These are phyloP conservation scores for Sporothrix brunneoviolacea DNA, from an alignment of 2,329 filamentous ascomycete species.

Conservation along the genomic window DNA sequence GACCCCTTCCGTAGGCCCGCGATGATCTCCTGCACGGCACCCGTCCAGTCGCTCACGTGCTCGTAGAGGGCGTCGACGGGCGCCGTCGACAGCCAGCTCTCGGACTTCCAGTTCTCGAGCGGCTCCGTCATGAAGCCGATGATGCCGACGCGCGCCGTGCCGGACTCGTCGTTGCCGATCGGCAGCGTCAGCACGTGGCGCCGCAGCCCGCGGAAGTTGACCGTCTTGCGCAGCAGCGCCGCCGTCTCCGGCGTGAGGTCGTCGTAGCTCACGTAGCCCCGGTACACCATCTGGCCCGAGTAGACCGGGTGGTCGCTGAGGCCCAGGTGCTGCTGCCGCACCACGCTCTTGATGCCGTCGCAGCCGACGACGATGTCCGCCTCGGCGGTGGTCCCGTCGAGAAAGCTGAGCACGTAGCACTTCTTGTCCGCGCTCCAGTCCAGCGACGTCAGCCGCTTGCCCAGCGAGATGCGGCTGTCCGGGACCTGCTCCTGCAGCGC, in stretches of 20 bases:
- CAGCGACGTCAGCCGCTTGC: constrained; percentile 9
- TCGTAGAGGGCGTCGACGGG: constrained; percentile 34
- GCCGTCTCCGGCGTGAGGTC: constrained; percentile 15
- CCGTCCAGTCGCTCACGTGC: constrained; percentile 37
- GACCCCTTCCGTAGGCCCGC: constrained; percentile 39
- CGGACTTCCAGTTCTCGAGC: constrained; percentile 14
- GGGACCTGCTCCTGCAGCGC: constrained; percentile 11
- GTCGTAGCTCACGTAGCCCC: constrained; percentile 32
- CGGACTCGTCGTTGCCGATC: constrained; percentile 28
- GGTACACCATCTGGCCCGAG: constrained; percentile 54
- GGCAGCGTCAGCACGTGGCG: constrained; percentile 33
- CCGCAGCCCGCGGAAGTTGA: constrained; percentile 34
- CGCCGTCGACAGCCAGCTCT: constrained; percentile 27
- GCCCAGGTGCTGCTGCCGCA: constrained; percentile 45
- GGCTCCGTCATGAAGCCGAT: constrained; percentile 29
- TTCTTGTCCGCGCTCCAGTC: not conserved
- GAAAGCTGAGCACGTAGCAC: constrained; percentile 20
- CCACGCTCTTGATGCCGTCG: constrained; percentile 56
- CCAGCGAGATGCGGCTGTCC: constrained; percentile 7
- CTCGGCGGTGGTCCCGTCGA: constrained; percentile 23
- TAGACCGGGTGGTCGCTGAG: constrained; percentile 42
- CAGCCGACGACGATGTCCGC: constrained; percentile 48
- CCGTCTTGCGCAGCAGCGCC: constrained; percentile 52
- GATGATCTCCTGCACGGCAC: constrained; percentile 30
- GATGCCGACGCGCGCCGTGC: constrained; percentile 24